Base-by-base conservation (phyloP, 495 filamentous ascomycete genomes). In the Cladorrhinum samala region DNA sequence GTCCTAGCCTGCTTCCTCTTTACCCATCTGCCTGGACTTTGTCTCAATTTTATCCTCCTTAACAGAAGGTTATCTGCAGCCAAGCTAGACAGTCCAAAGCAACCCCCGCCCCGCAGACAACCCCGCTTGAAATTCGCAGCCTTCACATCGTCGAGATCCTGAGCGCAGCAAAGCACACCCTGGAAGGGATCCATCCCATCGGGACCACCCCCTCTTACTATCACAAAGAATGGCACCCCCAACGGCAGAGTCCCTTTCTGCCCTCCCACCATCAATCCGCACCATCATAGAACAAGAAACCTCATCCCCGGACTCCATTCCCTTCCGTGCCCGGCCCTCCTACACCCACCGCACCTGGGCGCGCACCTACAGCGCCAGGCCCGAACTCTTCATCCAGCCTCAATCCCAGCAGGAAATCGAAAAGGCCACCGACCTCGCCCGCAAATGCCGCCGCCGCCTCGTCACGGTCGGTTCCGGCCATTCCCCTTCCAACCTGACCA, bases 271-370 rank as follows among this genome's bases (percentile, higher is more conserved):
- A 33, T 49, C 57, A 18, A 51, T 60, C 30, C 59, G 53, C 39
- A 49, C 54, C 36, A 53, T 55, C 33, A 50, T 71, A 41, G 42
- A 57, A 18, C 30, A 20, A 14, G 48, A 58, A 38, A 20, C 53
- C 39, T 41, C 56, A 25, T 24, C 53, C 39, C 37, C 56, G 40
- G 69, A 74, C 56, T 66, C 53, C 46, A 54, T 90, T 21, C 85
- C 89, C 23, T 96, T 96, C 75, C 88, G 84, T 68, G 85, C 87
- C 3, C 75, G 77, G 45, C 68, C 73, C 51, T 70, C 78, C 25
- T 82, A 96, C 69, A 70, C 80, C 33, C 93, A 98, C 75, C 84
- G 86, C 61, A 98, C 94, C n/a, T 98, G 93, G 93, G 93, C 94
- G 21, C 86, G 84, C 64, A 97, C 93, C 37, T 93, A 91, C 72